Evolutionary conservation across 2,329 filamentous ascomycete genomes (phyloP).

Genomic region (Aaosphaeria pasadenensis): DNA sequence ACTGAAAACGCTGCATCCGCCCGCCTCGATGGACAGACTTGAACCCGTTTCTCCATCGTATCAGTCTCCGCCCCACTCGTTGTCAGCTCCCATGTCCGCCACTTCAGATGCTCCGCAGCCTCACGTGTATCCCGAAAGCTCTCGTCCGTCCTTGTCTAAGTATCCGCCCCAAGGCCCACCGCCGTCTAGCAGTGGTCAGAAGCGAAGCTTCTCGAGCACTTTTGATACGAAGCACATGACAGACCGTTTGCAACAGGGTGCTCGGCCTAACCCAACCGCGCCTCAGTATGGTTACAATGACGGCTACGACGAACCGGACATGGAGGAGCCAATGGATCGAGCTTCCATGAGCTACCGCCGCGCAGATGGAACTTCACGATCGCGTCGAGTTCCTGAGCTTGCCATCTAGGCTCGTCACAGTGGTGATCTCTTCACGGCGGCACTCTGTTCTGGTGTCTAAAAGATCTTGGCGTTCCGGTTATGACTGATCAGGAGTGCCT

Average conservation of each 20-base stretch:
- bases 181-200: slow-evolving; percentile 34
- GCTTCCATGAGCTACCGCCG: slow-evolving; percentile 46
- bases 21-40: slow-evolving; percentile 30
- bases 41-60: slow-evolving; percentile 47
- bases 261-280: slow-evolving; percentile 36
- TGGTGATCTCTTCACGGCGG: slow-evolving; percentile 6
- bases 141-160: slow-evolving; percentile 20
- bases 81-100: slow-evolving; percentile 31
- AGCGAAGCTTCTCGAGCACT: slow-evolving; percentile 46
- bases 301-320: slow-evolving; percentile 30
- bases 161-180: slow-evolving; percentile 24
- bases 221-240: slow-evolving; percentile 44
- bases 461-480: slow-evolving; percentile 7
- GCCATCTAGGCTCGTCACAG: slow-evolving; percentile 17
- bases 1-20: slow-evolving; percentile 40
- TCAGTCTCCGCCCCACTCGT: slow-evolving; percentile 30
- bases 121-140: slow-evolving; percentile 18
- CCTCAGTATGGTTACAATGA: slow-evolving; percentile 30
- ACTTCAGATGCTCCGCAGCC: slow-evolving; percentile 25
- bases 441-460: slow-evolving; percentile 2
- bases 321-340: slow-evolving; percentile 38
- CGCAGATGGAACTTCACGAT: slow-evolving; percentile 44
- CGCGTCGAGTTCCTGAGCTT: slow-evolving; percentile 35
- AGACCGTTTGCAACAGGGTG: slow-evolving; percentile 44
- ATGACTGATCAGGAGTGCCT: slow-evolving; percentile 8